phyloP scores from a whole-genome alignment of 176 grass and related monocot genomes.

The Aegilops bicornis region DNA sequence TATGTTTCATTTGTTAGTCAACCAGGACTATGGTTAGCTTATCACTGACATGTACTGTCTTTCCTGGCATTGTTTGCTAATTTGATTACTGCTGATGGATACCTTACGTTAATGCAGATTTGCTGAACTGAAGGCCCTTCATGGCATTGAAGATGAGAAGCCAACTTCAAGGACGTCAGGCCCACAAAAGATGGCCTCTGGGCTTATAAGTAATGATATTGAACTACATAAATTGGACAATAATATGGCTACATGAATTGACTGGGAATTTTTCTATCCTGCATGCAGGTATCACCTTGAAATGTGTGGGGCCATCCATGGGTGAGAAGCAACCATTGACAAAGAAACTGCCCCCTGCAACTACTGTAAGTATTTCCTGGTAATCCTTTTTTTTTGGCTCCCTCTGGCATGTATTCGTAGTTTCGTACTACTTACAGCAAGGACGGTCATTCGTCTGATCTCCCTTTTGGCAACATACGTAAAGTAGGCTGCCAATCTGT shows the following conservation, averaged over 20 bases:
- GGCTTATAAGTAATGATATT: constrained; percentile 65
- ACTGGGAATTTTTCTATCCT: background rate
- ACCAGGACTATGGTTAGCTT: background rate
- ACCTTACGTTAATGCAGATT: constrained; percentile 48
- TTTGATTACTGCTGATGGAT: background rate
- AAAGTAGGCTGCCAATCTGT: too few relatives aligned
- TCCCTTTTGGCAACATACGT: too few relatives aligned
- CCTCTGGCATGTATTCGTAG: background rate
- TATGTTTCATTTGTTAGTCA: background rate
- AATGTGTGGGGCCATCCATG: constrained; percentile 95
- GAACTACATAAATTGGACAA: background rate
- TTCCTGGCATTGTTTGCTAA: background rate
- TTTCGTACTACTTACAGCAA: background rate
- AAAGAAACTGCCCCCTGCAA: constrained; percentile 78
- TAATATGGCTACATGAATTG: constrained; percentile 4
- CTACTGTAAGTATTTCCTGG: too few relatives aligned
- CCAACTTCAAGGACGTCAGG: constrained; percentile 54
- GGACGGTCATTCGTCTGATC: too few relatives aligned
- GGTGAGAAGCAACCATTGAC: constrained; percentile 80
- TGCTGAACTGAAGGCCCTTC: constrained; percentile 63
- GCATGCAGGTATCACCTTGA: constrained; percentile 71
- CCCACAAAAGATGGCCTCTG: constrained; percentile 81
- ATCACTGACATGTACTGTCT: background rate
- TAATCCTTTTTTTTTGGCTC: too few relatives aligned
- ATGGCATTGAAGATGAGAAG: constrained; percentile 91